Conservation (phyloP, 352 stramenopile genomes). For the Pythium rishiriense region DNA sequence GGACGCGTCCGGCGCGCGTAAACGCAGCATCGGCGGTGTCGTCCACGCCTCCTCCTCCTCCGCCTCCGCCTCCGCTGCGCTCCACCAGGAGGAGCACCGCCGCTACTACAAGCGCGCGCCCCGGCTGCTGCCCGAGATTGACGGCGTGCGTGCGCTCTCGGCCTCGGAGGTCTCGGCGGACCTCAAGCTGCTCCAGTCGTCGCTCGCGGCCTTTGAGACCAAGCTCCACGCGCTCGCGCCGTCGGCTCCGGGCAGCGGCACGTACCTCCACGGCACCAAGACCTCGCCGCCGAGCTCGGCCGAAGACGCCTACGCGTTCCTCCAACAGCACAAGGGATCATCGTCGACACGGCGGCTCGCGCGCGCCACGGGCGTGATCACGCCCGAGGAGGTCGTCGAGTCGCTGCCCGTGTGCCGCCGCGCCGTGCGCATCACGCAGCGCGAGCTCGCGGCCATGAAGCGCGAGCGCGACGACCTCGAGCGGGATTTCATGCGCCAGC, state of each 20-base stretch:
- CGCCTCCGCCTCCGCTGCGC: constrained; percentile 11
- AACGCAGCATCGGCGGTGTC: constrained; percentile 23
- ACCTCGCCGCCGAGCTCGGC: constrained; percentile 7
- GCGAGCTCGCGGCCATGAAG: constrained; percentile 64
- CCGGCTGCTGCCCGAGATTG: constrained; percentile 55
- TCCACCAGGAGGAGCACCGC: constrained; percentile 25
- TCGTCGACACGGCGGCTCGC: constrained; percentile 24
- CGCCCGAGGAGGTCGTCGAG: constrained; percentile 74
- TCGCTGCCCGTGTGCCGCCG: constrained; percentile 62
- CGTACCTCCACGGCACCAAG: constrained; percentile 30
- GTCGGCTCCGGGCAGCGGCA: constrained; percentile 12
- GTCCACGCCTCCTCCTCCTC: constrained; percentile 7
- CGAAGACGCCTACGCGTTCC: constrained; percentile 32
- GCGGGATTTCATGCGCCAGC: constrained; percentile 66
- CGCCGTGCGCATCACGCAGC: constrained; percentile 74
- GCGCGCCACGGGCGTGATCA: constrained; percentile 50
- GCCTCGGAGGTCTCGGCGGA: constrained; percentile 50
- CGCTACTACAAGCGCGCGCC: constrained; percentile 47
- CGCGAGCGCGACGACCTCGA: constrained; percentile 80
- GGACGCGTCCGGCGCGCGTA: constrained; percentile 11
- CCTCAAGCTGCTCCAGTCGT: constrained; percentile 57
- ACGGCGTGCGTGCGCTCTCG: constrained; percentile 53
- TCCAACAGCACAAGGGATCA: constrained; percentile 31
- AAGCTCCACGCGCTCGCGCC: constrained; percentile 29
- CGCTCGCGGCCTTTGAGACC: constrained; percentile 50